phyloP scores from a whole-genome alignment of 148 eudicot species.

The Rhododendron griersonianum region DNA sequence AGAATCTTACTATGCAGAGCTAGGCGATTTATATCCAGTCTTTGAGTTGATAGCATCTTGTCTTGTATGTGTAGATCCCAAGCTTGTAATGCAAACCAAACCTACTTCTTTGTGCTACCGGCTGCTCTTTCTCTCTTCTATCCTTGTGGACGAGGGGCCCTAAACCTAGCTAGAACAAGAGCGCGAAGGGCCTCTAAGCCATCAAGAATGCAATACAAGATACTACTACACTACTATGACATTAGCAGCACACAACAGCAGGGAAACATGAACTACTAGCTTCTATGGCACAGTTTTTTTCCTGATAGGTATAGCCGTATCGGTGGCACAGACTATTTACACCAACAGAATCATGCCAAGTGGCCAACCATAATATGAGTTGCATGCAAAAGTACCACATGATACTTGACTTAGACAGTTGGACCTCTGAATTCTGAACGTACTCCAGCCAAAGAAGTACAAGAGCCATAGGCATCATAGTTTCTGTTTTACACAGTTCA shows the following conservation, averaged over 20 bases:
- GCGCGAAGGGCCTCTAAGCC: not conserved
- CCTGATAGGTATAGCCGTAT: not conserved
- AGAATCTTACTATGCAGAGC: no score
- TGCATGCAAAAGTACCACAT: not conserved
- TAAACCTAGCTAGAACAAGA: no score
- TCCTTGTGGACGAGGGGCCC: no score
- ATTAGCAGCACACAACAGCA: not conserved
- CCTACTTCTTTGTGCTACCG: no score
- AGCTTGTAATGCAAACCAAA: no score
- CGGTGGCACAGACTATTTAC: not conserved
- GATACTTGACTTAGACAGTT: not conserved
- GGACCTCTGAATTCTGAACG: not conserved
- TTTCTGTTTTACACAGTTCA: not conserved
- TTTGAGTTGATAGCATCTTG: no score
- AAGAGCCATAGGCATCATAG: not conserved
- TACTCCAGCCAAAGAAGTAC: slow-evolving; percentile 2
- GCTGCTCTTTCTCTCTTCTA: no score
- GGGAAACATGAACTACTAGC: not conserved
- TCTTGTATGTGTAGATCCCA: no score
- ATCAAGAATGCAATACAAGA: not conserved
- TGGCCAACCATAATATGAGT: not conserved
- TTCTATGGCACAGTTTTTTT: not conserved
- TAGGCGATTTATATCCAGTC: no score
- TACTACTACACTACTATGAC: no score
- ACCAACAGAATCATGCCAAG: not conserved